Conservation (phyloP, 805 yeast genomes). For the Metschnikowia henanensis region DNA sequence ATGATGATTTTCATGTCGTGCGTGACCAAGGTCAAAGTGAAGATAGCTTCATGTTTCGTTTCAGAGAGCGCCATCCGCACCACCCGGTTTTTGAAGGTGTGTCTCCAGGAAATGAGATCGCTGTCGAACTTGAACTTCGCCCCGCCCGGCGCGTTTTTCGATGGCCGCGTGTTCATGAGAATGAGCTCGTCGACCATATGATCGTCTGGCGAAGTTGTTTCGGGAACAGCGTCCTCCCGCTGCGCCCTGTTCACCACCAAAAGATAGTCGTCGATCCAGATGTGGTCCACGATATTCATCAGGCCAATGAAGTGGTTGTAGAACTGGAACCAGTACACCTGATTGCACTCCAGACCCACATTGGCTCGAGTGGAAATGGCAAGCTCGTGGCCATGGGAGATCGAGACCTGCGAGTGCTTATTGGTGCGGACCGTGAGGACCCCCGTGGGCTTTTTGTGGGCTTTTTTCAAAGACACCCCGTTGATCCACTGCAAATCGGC, state of each 20-base stretch:
- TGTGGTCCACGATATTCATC: conserved; percentile 34
- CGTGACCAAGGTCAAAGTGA: conserved; percentile 29
- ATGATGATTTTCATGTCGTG: conserved; percentile 29
- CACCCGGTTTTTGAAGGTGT: conserved; percentile 28
- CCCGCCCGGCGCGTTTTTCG: conserved; percentile 36
- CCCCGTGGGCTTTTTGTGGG: conserved; percentile 23
- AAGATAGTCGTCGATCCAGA: conserved; percentile 37
- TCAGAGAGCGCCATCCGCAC: conserved; percentile 20
- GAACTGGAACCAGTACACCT: conserved; percentile 41
- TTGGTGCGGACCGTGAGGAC: conserved; percentile 18
- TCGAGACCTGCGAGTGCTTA: conserved; percentile 13
- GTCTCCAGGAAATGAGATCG: conserved; percentile 41
- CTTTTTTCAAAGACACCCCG: conserved; percentile 15
- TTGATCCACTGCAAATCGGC: conserved; percentile 22
- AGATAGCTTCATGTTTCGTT: background rate
- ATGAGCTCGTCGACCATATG: conserved; percentile 35
- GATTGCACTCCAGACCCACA: conserved; percentile 24
- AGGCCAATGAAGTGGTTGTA: conserved; percentile 32
- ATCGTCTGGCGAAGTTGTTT: conserved; percentile 13
- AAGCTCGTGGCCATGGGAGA: conserved; percentile 14
- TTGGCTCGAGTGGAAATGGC: conserved; percentile 18
- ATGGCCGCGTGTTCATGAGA: conserved; percentile 29
- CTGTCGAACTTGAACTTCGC: conserved; percentile 33
- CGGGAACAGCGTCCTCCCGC: conserved; percentile 15
- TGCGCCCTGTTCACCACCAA: conserved; percentile 32